These are phyloP conservation scores for Xylaria sp. DNA, from an alignment of 2,329 filamentous ascomycete genomes.

Conservation along the genomic window DNA sequence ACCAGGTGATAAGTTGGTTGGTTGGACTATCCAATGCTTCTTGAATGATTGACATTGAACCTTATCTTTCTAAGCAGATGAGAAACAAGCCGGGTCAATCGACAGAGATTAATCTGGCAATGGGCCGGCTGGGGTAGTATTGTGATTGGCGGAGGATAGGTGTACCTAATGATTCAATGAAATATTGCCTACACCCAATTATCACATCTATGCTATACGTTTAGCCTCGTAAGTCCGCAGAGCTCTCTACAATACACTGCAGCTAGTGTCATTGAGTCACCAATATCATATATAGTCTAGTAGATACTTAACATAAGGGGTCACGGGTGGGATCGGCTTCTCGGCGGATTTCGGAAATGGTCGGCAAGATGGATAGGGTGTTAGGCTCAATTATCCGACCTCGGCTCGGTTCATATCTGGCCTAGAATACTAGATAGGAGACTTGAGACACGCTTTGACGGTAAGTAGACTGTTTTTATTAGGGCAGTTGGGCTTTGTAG, in stretches of 20 bases:
- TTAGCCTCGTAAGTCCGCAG: not conserved
- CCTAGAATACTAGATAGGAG: not conserved
- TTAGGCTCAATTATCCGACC: conserved; percentile 29
- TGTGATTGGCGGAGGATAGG: conserved; percentile 20
- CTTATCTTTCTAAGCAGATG: conserved; percentile 20
- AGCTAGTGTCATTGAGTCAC: not conserved
- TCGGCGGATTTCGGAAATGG: conserved; percentile 31
- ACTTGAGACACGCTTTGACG: not conserved
- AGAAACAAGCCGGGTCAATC: conserved; percentile 7
- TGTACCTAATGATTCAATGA: conserved; percentile 26
- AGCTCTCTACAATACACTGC: not conserved
- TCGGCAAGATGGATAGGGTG: conserved; percentile 21
- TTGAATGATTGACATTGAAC: conserved; percentile 34
- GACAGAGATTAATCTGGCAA: not conserved
- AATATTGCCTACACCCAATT: conserved; percentile 17
- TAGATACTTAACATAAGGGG: not conserved
- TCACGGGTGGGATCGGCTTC: conserved; percentile 7
- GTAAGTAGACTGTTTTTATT: not conserved
- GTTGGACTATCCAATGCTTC: conserved; percentile 34
- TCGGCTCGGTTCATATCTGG: conserved; percentile 30
- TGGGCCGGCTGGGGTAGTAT: not conserved
- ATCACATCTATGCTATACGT: not conserved
- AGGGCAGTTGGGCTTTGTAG: not conserved
- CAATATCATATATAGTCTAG: not conserved
- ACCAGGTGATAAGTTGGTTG: conserved; percentile 22